Conservation (phyloP, 2,329 filamentous ascomycete species). For the Botryosphaeria dothidea region DNA sequence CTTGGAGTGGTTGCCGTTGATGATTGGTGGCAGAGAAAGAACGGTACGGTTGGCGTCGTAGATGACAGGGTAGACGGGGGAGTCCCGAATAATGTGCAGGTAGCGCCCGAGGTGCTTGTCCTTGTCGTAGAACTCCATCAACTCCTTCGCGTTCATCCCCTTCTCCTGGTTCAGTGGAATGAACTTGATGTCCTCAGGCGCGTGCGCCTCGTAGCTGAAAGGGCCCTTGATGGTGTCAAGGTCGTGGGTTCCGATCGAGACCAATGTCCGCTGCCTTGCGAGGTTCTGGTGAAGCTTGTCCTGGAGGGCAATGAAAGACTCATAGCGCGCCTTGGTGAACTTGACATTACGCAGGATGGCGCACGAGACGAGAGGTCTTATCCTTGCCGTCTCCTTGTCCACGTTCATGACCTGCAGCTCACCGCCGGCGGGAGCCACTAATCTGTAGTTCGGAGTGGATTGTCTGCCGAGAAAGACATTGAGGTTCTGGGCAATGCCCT, state of each 20-base stretch:
- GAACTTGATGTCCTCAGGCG: constrained; percentile 92
- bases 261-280: constrained; percentile 86
- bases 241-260: constrained; percentile 97
- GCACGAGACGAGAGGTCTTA: constrained; percentile 85
- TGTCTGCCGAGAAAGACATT: constrained; percentile 87
- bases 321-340: constrained; percentile 20
- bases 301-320: constrained; percentile 58
- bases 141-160: constrained; percentile 80
- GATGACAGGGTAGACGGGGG: constrained; percentile 92
- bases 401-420: constrained; percentile 81
- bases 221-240: constrained; percentile 90
- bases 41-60: constrained; percentile 85
- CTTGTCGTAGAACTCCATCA: constrained; percentile 93
- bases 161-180: constrained; percentile 86
- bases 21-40: constrained; percentile 94
- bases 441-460: constrained; percentile 74
- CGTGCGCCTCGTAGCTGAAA: constrained; percentile 92
- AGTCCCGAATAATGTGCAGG: constrained; percentile 91
- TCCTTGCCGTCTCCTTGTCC: constrained; percentile 69
- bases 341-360: constrained; percentile 63
- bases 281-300: constrained; percentile 98
- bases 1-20: constrained; percentile 96
- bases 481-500: constrained; percentile 92
- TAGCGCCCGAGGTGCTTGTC: constrained; percentile 90
- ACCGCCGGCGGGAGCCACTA: constrained; percentile 71